Evolutionary conservation across 176 grass and related monocot species (phyloP), one percentile per base, ranked within the genome.

Genomic region (Carex littledalei): DNA sequence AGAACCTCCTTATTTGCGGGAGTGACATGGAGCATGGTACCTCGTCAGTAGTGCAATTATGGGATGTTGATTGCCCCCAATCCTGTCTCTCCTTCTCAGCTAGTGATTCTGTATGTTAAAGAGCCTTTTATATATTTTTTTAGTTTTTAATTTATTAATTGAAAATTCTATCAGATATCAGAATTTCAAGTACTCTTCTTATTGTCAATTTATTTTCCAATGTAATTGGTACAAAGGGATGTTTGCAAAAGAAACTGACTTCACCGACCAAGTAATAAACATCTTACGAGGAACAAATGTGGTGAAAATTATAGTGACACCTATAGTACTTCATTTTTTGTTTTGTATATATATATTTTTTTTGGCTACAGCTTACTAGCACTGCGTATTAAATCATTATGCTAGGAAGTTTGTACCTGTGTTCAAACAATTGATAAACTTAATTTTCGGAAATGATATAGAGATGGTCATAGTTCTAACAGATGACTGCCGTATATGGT

Each of bases 41-140:
- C 79, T 88, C 95, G 73, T 93, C 92, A 79, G 88, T 94, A 60
- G 91, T 98, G 57, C 95, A 98, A 81, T 77, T 98, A 82, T 98
- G 95, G 95, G 92, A 98, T 90, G 84, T 98, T 63, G 95, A 98
- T 63, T 91, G 87, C 80, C 84, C 92, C 72, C 84, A 90, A 84
- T 93, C 95, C 67, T 94, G 87, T 85, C 52, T 91, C 68, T 92
- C 92, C 87, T 94, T 98, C 58, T 80, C 89, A 82, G 92, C 95
- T 39, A 93, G 92, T 84, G 92, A 98, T 91, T 98, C 95, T 86
- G 95, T 98, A 94, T 84, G 93, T 89, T 91, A 77, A 55, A 6
- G 79, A 55, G 37, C 63, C 78, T 8, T 68, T 68, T 81, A 67
- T 58, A 31, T 79, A 52, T 55, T 58, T 86, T 86, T 70, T 8